Conservation (phyloP, 257 asterid genomes). For the Solanum neorickii region DNA sequence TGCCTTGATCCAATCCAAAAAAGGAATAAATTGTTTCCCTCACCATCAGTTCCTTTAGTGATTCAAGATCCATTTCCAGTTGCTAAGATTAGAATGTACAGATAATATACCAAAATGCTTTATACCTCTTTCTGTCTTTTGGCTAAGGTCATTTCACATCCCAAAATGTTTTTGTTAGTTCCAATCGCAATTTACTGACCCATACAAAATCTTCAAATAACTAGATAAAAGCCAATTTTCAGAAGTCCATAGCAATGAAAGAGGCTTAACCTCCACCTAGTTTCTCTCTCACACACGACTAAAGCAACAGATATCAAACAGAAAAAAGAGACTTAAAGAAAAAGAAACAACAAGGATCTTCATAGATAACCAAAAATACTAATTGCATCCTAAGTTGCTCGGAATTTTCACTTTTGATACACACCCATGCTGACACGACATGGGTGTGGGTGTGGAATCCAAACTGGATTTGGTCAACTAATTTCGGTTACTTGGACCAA, state of each 20-base stretch:
- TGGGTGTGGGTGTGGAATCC: background rate
- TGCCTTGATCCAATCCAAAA: background rate
- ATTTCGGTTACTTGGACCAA: background rate
- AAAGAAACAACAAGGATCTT: background rate
- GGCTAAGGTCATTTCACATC: background rate
- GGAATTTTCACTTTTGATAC: background rate
- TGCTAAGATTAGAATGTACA: background rate
- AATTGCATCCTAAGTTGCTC: background rate
- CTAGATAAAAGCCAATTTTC: background rate
- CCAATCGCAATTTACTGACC: background rate
- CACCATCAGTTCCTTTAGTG: background rate
- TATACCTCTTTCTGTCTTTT: background rate
- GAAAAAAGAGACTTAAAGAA: background rate
- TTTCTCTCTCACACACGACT: background rate
- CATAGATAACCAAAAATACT: background rate
- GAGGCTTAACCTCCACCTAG: background rate
- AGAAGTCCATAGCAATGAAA: background rate
- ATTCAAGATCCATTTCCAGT: background rate
- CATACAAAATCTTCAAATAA: background rate
- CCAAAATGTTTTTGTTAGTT: background rate
- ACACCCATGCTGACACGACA: fast-evolving
- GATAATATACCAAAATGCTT: background rate
- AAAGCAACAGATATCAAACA: background rate
- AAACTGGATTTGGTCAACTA: background rate
- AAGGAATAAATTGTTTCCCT: background rate